A percentile compares a stretch with the other conserved stretches of the same genome.
These are phyloP conservation scores for Phaseolus lunatus DNA, from an alignment of 306 rosid species.

Conservation along the genomic window DNA sequence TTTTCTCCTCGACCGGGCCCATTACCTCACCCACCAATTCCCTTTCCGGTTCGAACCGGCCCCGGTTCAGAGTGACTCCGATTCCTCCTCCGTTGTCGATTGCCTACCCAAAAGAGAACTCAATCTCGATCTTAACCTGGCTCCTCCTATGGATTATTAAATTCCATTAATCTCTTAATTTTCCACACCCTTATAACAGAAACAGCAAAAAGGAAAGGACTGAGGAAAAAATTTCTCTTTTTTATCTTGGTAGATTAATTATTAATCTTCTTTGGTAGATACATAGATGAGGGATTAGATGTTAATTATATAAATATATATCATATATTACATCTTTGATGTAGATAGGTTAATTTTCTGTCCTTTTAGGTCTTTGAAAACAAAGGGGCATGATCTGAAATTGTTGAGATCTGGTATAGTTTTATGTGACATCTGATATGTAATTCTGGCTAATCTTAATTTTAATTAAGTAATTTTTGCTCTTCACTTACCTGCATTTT, in stretches of 20 bases:
- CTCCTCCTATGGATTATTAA: constrained; percentile 64
- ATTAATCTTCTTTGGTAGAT: constrained; percentile 39
- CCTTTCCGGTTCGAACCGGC: constrained; percentile 52
- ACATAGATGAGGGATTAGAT: constrained; percentile 38
- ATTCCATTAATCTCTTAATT: neutral
- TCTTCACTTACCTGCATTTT: neutral
- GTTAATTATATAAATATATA: neutral
- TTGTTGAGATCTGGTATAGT: constrained; percentile 33
- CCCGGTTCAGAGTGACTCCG: constrained; percentile 58
- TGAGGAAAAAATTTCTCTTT: constrained; percentile 5
- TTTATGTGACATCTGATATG: constrained; percentile 39
- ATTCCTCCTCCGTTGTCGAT: constrained; percentile 60
- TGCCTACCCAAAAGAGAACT: constrained; percentile 55
- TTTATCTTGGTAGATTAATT: constrained; percentile 13
- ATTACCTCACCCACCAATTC: constrained; percentile 44
- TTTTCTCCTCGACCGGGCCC: constrained; percentile 42
- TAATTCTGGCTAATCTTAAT: constrained; percentile 27
- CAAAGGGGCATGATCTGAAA: constrained; percentile 24
- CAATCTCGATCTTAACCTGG: constrained; percentile 73
- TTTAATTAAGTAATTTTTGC: neutral
- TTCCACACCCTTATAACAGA: neutral
- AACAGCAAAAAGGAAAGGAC: neutral
- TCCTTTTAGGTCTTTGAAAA: neutral
- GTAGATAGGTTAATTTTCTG: constrained; percentile 37
- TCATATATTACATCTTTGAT: constrained; percentile 28